Evolutionary conservation across 345 rosid species (phyloP).

Genomic region (Citrus glauca): DNA sequence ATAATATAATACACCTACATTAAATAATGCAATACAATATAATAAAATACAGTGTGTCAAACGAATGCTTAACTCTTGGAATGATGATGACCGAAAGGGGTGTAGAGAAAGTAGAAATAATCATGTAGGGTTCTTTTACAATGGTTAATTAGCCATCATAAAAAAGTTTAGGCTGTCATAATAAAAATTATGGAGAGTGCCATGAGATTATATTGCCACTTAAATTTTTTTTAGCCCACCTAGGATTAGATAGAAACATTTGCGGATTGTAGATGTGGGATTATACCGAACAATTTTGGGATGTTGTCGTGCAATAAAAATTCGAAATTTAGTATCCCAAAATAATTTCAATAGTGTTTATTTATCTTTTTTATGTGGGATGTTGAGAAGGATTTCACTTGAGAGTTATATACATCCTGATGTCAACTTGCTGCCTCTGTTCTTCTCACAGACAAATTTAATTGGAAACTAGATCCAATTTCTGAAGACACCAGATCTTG

Average conservation of each 20-base stretch:
- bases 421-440: neutral
- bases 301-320: neutral
- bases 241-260: neutral
- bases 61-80: no score
- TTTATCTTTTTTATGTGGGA: neutral
- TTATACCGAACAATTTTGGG: neutral
- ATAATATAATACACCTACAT: no score
- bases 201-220: neutral
- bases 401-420: neutral
- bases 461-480: slow-evolving; percentile 26
- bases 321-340: neutral
- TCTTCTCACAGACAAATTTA: slow-evolving; percentile 7
- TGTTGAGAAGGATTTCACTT: neutral
- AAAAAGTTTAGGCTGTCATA: no score
- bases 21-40: no score
- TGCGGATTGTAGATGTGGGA: neutral
- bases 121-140: no score
- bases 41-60: no score
- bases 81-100: no score
- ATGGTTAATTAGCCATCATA: no score
- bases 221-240: neutral
- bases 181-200: neutral
- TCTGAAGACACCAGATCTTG: slow-evolving; percentile 36
- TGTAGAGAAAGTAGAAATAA: no score
- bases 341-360: neutral